A percentile compares a stretch with the other conserved stretches of the same genome.
Evolutionary conservation across 495 filamentous ascomycete genomes (phyloP).

Genomic region (Achaetomiella virescens): DNA sequence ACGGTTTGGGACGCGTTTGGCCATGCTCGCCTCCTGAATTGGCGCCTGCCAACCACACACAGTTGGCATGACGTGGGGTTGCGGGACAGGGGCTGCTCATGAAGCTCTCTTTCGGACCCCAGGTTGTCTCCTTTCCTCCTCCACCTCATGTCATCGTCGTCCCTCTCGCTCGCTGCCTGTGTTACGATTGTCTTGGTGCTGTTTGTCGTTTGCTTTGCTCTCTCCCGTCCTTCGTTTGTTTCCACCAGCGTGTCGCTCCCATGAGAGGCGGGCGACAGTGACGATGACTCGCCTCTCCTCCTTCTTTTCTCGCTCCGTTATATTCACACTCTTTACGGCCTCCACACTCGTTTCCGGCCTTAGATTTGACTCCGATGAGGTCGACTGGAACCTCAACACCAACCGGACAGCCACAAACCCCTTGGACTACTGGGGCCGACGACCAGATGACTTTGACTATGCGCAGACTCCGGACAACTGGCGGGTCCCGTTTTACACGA

Average conservation of each 20-base stretch:
- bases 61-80: constrained; percentile 4
- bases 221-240: constrained; percentile 24
- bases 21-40: neutral
- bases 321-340: constrained; percentile 24
- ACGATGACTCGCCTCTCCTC: constrained; percentile 29
- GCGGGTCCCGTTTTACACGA: constrained; percentile 66
- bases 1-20: neutral
- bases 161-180: constrained; percentile 8
- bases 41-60: neutral
- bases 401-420: constrained; percentile 54
- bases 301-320: constrained; percentile 24
- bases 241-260: constrained; percentile 24
- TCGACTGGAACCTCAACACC: constrained; percentile 56
- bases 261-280: constrained; percentile 29
- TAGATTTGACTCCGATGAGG: constrained; percentile 49
- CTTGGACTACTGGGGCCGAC: constrained; percentile 57
- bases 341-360: constrained; percentile 36
- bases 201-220: constrained; percentile 16
- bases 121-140: constrained; percentile 19
- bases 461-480: constrained; percentile 58
- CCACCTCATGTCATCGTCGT: constrained; percentile 11
- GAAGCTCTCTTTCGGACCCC: constrained; percentile 6
- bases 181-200: constrained; percentile 14
- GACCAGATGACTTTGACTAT: constrained; percentile 48
- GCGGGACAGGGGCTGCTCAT: constrained; percentile 1